Evolutionary conservation across 306 rosid species (phyloP).

Genomic region (Castanopsis chinensis): DNA sequence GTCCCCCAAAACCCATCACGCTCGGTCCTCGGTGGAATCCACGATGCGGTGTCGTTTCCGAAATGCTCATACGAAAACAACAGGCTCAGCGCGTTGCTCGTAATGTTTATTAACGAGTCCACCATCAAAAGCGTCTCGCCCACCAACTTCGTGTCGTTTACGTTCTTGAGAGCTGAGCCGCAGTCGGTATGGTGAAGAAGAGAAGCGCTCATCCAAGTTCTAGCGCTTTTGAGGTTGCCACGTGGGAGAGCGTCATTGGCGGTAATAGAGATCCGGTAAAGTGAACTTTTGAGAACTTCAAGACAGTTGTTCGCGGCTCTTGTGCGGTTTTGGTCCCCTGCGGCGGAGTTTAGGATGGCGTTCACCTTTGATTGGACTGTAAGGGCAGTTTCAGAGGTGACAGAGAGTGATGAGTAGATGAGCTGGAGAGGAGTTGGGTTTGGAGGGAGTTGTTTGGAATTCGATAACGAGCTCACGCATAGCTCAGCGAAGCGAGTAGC

Average conservation of each 20-base stretch:
- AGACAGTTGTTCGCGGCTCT: slow-evolving; percentile 61
- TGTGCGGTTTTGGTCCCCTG: slow-evolving; percentile 44
- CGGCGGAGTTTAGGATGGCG: slow-evolving; percentile 42
- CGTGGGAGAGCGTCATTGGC: slow-evolving; percentile 38
- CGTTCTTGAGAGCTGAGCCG: slow-evolving; percentile 65
- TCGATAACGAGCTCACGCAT: slow-evolving; percentile 47
- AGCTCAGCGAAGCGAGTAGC: slow-evolving; percentile 69
- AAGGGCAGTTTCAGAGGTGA: slow-evolving; percentile 41
- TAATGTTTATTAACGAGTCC: slow-evolving; percentile 22
- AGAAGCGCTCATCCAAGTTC: slow-evolving; percentile 76
- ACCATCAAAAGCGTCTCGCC: slow-evolving; percentile 54
- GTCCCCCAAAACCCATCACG: slow-evolving; percentile 71
- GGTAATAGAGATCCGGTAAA: slow-evolving; percentile 50
- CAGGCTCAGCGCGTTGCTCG: slow-evolving; percentile 79
- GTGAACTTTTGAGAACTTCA: slow-evolving; percentile 40
- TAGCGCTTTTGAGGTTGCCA: slow-evolving; percentile 46
- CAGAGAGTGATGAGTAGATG: slow-evolving; percentile 43
- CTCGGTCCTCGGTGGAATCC: slow-evolving; percentile 66
- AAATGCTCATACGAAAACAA: slow-evolving; percentile 45
- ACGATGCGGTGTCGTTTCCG: slow-evolving; percentile 46
- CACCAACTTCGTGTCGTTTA: slow-evolving; percentile 61
- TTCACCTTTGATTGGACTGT: slow-evolving; percentile 56
- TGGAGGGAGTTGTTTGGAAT: slow-evolving; percentile 25
- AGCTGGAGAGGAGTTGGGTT: slow-evolving; percentile 40
- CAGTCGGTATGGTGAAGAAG: slow-evolving; percentile 70